These are phyloP conservation scores for Knoxdaviesia proteae DNA, from an alignment of 2,329 filamentous ascomycete genomes.

Conservation along the genomic window DNA sequence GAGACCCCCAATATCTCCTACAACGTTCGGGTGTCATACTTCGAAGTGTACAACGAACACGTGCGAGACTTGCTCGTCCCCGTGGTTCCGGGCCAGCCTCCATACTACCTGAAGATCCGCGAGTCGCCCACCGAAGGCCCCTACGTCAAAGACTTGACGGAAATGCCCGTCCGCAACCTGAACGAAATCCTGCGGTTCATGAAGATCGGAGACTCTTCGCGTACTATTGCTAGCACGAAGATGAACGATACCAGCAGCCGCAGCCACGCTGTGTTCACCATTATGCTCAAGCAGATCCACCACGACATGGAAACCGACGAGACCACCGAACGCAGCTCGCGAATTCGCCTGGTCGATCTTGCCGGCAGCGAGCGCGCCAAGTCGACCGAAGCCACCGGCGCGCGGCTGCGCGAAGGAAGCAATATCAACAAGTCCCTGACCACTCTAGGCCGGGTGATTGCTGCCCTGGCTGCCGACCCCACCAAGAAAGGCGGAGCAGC, in stretches of 20 bases:
- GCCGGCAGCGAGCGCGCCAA: slow-evolving; percentile 91
- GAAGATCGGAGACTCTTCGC: slow-evolving; percentile 70
- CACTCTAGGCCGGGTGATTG: slow-evolving; percentile 86
- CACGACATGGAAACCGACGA: slow-evolving; percentile 95
- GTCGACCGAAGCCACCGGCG: slow-evolving; percentile 82
- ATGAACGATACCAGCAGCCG: slow-evolving; percentile 98
- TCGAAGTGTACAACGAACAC: slow-evolving; percentile 98
- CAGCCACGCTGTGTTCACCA: slow-evolving; percentile 93
- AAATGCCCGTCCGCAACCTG: slow-evolving; percentile 75
- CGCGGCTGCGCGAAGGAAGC: slow-evolving; percentile 75
- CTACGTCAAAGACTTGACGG: slow-evolving; percentile 90
- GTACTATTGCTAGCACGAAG: slow-evolving; percentile 83
- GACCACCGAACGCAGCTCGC: slow-evolving; percentile 82
- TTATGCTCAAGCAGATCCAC: slow-evolving; percentile 94
- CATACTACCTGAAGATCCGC: slow-evolving; percentile 89
- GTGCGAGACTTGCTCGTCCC: slow-evolving; percentile 83
- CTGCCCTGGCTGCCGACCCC: slow-evolving; percentile 60
- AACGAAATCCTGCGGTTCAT: slow-evolving; percentile 77
- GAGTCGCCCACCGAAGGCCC: slow-evolving; percentile 89
- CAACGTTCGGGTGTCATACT: slow-evolving; percentile 93
- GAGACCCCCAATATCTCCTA: slow-evolving; percentile 86
- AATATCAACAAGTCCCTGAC: slow-evolving; percentile 99
- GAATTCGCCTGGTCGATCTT: slow-evolving; percentile 85
- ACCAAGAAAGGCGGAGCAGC: slow-evolving; percentile 14
- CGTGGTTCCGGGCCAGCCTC: slow-evolving; percentile 44